These are phyloP conservation scores for Aspergillus fischeri DNA, from an alignment of 2,329 filamentous ascomycete genomes.

Conservation along the genomic window DNA sequence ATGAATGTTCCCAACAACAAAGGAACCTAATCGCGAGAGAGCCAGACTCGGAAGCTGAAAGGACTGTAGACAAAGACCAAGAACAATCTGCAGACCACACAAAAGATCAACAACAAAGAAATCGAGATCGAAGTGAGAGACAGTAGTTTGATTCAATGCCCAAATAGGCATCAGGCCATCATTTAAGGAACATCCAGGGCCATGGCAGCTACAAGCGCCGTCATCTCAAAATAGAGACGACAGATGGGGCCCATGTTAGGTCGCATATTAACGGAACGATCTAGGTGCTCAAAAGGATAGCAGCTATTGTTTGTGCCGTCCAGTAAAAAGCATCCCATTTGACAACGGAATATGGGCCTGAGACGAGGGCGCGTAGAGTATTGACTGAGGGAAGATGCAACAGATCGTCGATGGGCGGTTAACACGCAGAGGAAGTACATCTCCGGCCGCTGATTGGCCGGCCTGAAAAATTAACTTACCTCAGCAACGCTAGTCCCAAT, in stretches of 20 bases:
- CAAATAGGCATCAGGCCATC: constrained; percentile 12
- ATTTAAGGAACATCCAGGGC: constrained; percentile 14
- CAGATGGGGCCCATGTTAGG: constrained; percentile 20
- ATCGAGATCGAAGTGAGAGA: not conserved
- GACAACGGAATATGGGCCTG: not conserved
- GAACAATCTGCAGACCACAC: not conserved
- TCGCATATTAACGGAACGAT: constrained; percentile 13
- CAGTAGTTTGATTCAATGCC: constrained; percentile 9
- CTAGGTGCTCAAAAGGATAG: not conserved
- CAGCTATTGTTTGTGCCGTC: not conserved
- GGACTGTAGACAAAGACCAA: constrained; percentile 5
- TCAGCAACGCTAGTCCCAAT: constrained; percentile 27
- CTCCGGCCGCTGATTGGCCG: constrained; percentile 20
- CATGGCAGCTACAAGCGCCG: constrained; percentile 28
- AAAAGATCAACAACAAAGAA: not conserved
- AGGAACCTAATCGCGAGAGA: not conserved
- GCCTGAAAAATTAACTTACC: constrained; percentile 15
- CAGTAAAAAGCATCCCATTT: not conserved
- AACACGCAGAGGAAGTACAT: constrained; percentile 14
- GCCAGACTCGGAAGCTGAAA: not conserved
- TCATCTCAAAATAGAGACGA: constrained; percentile 23
- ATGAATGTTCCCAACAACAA: not conserved
- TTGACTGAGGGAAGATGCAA: not conserved
- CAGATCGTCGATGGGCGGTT: not conserved
- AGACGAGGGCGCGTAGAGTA: not conserved